phyloP scores from a whole-genome alignment of 2,329 filamentous ascomycete genomes.

The Xylariaceae sp. region DNA sequence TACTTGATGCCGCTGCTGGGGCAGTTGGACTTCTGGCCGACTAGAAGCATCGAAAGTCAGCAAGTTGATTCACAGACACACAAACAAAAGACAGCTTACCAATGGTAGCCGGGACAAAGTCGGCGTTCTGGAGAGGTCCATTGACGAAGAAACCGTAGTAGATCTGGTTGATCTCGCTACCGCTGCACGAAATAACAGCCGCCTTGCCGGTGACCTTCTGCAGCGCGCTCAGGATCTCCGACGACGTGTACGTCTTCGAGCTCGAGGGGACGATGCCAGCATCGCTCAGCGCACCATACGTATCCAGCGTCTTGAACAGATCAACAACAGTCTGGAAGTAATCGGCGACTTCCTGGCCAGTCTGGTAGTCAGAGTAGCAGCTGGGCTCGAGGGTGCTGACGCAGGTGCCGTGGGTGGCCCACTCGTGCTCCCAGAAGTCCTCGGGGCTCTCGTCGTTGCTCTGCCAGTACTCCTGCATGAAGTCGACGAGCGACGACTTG shows the following conservation, averaged over 20 bases:
- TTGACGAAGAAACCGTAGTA: conserved; percentile 61
- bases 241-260: conserved; percentile 53
- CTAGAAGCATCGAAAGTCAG: conserved; percentile 34
- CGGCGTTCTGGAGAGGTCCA: conserved; percentile 54
- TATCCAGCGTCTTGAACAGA: conserved; percentile 61
- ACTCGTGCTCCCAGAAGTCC: conserved; percentile 69
- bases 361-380: conserved; percentile 59
- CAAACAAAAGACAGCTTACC: not conserved
- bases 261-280: conserved; percentile 55
- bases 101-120: conserved; percentile 48
- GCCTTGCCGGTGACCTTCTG: conserved; percentile 46
- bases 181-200: conserved; percentile 51
- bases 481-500: conserved; percentile 51
- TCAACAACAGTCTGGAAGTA: conserved; percentile 63
- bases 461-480: conserved; percentile 70
- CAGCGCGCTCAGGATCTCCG: conserved; percentile 55
- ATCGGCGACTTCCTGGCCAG: conserved; percentile 60
- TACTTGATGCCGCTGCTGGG: conserved; percentile 60
- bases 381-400: conserved; percentile 61
- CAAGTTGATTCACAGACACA: not conserved
- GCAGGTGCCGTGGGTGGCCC: conserved; percentile 69
- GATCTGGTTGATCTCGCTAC: conserved; percentile 45
- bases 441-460: conserved; percentile 60
- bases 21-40: conserved; percentile 56
- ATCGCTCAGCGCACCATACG: conserved; percentile 55